Conservation (phyloP, 805 yeast genomes). For the Myxozyma neglecta region DNA sequence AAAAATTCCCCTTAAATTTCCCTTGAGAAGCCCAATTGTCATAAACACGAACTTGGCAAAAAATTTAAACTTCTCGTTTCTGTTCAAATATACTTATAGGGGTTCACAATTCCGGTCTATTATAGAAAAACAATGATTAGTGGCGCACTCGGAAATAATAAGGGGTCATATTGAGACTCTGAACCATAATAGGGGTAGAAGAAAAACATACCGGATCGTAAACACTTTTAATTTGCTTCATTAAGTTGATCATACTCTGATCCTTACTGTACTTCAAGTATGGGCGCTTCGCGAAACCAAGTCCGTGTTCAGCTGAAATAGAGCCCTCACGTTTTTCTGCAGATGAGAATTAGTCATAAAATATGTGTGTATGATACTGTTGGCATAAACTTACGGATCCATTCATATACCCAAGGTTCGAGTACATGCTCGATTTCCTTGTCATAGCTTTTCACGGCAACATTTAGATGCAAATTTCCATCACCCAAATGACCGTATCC, state of each 20-base stretch:
- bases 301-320: conserved; percentile 95
- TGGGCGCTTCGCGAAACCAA: conserved; percentile 94
- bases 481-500: conserved; percentile 99
- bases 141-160: neutral
- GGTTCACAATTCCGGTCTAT: conserved; percentile 78
- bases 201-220: conserved; percentile 63
- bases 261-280: conserved; percentile 84
- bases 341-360: conserved; percentile 30
- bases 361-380: neutral
- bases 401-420: conserved; percentile 95
- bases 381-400: conserved; percentile 50
- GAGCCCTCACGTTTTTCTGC: conserved; percentile 66
- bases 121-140: neutral
- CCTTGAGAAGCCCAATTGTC: neutral
- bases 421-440: conserved; percentile 74
- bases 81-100: conserved; percentile 77
- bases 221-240: conserved; percentile 73
- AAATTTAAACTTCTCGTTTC: neutral
- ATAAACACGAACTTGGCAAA: too few species aligned
- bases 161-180: neutral
- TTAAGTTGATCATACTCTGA: conserved; percentile 65
- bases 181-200: neutral
- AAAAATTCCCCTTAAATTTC: neutral
- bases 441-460: conserved; percentile 80
- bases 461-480: conserved; percentile 92